Conservation (phyloP, 2,329 filamentous ascomycete species). For the Penicillium psychrosexuale region DNA sequence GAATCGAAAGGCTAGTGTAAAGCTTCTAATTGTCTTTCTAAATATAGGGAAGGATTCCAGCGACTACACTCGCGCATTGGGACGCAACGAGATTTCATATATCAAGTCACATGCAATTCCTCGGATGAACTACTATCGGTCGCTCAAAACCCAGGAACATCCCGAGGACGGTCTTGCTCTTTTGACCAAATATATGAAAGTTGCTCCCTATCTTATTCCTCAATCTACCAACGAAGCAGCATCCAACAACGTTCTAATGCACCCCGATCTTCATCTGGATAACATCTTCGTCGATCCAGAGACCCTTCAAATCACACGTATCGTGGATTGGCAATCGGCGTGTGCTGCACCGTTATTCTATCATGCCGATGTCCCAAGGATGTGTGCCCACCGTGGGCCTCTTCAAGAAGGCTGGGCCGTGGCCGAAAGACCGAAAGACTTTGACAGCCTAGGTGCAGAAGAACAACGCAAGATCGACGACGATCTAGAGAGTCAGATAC, state of each 20-base stretch:
- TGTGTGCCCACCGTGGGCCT: slow-evolving; percentile 28
- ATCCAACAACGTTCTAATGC: slow-evolving; percentile 24
- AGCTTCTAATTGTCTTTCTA: neutral
- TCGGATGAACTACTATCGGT: slow-evolving; percentile 28
- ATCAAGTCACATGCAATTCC: slow-evolving; percentile 22
- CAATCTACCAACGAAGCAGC: slow-evolving; percentile 2
- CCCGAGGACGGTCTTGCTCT: slow-evolving; percentile 25
- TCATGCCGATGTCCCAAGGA: slow-evolving; percentile 27
- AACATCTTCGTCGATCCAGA: slow-evolving; percentile 31
- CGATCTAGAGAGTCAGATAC: slow-evolving; percentile 32
- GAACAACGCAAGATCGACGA: slow-evolving; percentile 27
- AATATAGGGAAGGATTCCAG: slow-evolving; percentile 15
- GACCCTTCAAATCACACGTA: slow-evolving; percentile 22
- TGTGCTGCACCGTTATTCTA: slow-evolving; percentile 28
- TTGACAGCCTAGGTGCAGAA: slow-evolving; percentile 23
- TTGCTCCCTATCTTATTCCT: slow-evolving; percentile 23
- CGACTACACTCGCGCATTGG: slow-evolving; percentile 26
- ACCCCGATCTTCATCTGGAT: slow-evolving; percentile 28
- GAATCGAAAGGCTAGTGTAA: neutral
- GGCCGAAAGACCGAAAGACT: slow-evolving; percentile 28
- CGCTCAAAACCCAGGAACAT: slow-evolving; percentile 17
- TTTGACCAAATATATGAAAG: slow-evolving; percentile 25
- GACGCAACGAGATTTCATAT: slow-evolving; percentile 27
- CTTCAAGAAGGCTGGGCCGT: slow-evolving; percentile 33
- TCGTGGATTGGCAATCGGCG: slow-evolving; percentile 29